Evolutionary conservation across 257 asterid genomes (phyloP), one percentile per base, ranked within the genome.

Genomic region (Przewalskia tangutica): DNA sequence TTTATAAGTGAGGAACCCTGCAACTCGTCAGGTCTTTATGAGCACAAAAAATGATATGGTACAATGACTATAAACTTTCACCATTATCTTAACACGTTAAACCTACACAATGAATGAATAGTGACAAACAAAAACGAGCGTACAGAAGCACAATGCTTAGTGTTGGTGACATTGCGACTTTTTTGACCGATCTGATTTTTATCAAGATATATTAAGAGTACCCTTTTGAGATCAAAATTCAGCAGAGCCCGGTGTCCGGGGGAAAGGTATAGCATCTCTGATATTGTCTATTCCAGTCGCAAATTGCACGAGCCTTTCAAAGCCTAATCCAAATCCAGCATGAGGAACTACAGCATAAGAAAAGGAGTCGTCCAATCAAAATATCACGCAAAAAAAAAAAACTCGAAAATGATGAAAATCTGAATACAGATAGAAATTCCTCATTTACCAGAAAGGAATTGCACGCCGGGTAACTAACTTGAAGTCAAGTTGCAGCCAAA

Each of bases 271-370:
- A 14, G 95, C 95, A 85, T 96, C 98, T 86, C 98, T 87, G 54
- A 94, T 96, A 70, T 94, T 96, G 76, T 96, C 99, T 48, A 93
- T 86, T 48, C 98, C 98, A 23, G 98, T 96, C 8, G 98, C 97
- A 80, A 94, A 96, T 62, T 94, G 99, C 77, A 96, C 98, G 17
- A 96, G 95, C 90, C 99, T 92, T 83, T 96, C 99, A 56, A 96
- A 96, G 23, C 99, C 99, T 84, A 96, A 90, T 50, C 99, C 99
- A 80, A 93, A 96, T 78, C 99, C 98, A 8, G 99, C 97, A 81
- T 96, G 99, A 44, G 98, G 98, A 86, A 94, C 99, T 96, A 92
- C 76, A 82, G 60, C 23, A 50, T 18, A 11, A 16, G 40, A 56
- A 84, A 46, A 67, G 36, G 71, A 38, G 36, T 32, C 10, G 40